Base-by-base conservation (phyloP, 768 basidiomycete species). In the Tylopilus sp. region DNA sequence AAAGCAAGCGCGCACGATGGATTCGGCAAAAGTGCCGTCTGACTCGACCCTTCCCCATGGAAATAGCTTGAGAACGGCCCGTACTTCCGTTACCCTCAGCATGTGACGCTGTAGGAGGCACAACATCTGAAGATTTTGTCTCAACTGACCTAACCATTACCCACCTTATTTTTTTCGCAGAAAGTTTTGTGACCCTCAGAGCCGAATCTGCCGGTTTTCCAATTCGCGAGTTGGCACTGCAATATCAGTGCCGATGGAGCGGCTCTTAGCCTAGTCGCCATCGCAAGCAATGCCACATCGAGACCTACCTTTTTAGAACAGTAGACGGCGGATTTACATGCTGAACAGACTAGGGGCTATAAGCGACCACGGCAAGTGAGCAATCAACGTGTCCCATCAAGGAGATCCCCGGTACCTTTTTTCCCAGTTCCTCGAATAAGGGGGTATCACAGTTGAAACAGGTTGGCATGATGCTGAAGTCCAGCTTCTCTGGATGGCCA, bases 41-140 rank as follows among this genome's bases (percentile, higher is more conserved):
- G 60, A 65, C 51, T 77, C 75, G 20, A 76, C 11, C 33, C 68
- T 69, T 12, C 71, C 75, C 75, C 75, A 76, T 8, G 75, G 70
- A 53, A 75, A 76, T 21, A 70, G 68, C 18, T 59, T 59, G 31
- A 73, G 57, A 40, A 71, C 60, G 15, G 65, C 63, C 28, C 65
- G 72, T 17, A 70, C 60, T 49, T 69, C 55, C 0, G 69, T 55
- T 6, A 70, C 62, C 48, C 60, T 67, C 44, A 67, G 46, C 74
- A 75, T 75, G 49, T 74, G 69, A 51, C 64, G 57, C 73, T 74
- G 40, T 50, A 10, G 7, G 15, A 26, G 39, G 46, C 11, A 20
- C 28, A 41, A 50, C 22, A 43, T 10, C 2, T 47, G 9, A 50
- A 12, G 25, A 18, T 31, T 38, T 22, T 18, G 43, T 20, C 39